These are phyloP conservation scores for Tuber magnatum DNA, from an alignment of 495 filamentous ascomycete species.

Conservation along the genomic window DNA sequence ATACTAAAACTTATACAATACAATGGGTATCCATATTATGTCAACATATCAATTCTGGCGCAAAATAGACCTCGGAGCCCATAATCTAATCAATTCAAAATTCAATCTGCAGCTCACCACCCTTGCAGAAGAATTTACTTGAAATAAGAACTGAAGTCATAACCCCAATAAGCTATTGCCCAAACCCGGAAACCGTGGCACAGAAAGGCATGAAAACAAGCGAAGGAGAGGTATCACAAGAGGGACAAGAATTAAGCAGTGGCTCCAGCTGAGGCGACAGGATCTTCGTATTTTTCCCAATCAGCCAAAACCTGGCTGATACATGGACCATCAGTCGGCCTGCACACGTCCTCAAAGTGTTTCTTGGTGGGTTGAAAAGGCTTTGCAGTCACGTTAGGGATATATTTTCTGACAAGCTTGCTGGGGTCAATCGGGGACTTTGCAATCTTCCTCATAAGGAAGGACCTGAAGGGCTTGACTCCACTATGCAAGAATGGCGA, in stretches of 20 bases:
- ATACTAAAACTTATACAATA: neutral
- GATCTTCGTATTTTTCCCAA: slow-evolving; percentile 59
- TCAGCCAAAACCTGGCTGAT: slow-evolving; percentile 87
- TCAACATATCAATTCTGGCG: neutral
- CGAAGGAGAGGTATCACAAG: slow-evolving; percentile 3
- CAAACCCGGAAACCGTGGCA: neutral
- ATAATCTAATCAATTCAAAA: neutral
- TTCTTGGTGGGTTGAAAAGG: slow-evolving; percentile 95
- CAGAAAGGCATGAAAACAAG: slow-evolving; percentile 6
- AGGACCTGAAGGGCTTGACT: slow-evolving; percentile 95
- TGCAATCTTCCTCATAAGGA: slow-evolving; percentile 98
- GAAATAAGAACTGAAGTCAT: neutral
- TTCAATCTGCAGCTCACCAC: neutral
- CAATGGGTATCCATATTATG: neutral
- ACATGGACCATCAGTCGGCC: slow-evolving; percentile 81
- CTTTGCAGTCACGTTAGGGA: slow-evolving; percentile 92
- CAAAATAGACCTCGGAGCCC: neutral
- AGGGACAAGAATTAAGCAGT: slow-evolving; percentile 8
- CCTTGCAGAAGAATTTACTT: slow-evolving; percentile 6
- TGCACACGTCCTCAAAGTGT: slow-evolving; percentile 98
- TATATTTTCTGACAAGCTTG: slow-evolving; percentile 96
- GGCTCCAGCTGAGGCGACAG: slow-evolving; percentile 13
- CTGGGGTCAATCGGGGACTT: slow-evolving; percentile 94
- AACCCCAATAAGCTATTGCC: neutral
- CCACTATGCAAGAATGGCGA: slow-evolving; percentile 93